These are phyloP conservation scores for Nicotiana tabacum DNA, from an alignment of 257 asterid genomes.

Conservation along the genomic window DNA sequence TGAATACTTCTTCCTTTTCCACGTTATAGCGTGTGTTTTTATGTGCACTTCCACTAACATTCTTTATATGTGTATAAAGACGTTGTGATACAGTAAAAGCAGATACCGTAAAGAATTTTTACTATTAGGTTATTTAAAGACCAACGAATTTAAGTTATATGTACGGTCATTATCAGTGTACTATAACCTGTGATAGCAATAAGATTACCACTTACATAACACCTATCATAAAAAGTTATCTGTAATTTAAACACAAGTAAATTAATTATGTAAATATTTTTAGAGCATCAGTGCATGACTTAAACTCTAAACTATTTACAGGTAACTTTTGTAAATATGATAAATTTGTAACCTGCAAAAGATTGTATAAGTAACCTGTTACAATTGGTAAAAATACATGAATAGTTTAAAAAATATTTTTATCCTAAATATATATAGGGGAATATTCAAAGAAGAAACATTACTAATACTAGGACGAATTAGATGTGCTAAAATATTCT, in stretches of 20 bases:
- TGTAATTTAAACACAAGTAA: no score
- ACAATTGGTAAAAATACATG: not conserved
- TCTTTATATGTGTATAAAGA: not conserved
- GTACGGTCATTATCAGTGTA: no score
- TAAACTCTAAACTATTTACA: no score
- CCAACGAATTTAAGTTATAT: no score
- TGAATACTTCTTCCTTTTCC: not conserved
- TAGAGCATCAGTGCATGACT: no score
- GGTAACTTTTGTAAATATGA: no score
- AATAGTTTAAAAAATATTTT: not conserved
- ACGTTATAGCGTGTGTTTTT: not conserved
- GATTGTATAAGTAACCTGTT: not conserved
- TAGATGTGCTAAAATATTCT: not conserved
- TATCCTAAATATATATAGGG: not conserved
- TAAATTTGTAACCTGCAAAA: not conserved
- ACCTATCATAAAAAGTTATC: no score
- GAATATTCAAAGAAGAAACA: not conserved
- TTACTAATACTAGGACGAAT: not conserved
- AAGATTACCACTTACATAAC: no score
- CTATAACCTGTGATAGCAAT: no score
- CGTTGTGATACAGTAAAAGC: not conserved
- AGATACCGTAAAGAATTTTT: no score
- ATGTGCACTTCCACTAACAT: slow-evolving; percentile 6
- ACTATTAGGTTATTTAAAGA: no score
- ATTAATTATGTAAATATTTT: no score